Evolutionary conservation across 768 basidiomycete genomes (phyloP).

Genomic region (Naganishia kalamii): DNA sequence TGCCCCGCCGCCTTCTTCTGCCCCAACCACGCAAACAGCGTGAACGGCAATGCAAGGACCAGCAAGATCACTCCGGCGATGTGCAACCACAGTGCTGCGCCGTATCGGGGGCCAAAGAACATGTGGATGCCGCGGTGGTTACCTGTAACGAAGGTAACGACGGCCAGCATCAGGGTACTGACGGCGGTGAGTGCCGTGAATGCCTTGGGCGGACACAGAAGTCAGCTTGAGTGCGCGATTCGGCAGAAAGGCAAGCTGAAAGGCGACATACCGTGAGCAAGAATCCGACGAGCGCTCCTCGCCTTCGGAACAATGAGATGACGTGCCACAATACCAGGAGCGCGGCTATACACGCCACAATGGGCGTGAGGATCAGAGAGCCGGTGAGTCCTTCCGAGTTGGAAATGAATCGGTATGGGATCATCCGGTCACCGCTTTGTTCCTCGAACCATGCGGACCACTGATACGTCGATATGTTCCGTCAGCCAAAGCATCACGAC

Average conservation of each 20-base stretch:
- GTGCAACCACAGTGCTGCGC: conserved; percentile 36
- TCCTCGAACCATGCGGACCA: no score
- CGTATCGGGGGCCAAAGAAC: conserved; percentile 30
- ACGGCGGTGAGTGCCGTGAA: background rate
- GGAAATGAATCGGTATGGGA: no score
- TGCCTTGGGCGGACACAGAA: background rate
- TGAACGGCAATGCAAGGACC: conserved; percentile 30
- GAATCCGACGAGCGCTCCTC: conserved; percentile 27
- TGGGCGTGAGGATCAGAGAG: conserved; percentile 37
- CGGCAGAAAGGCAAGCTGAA: background rate
- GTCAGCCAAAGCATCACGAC: no score
- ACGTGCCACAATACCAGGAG: conserved; percentile 33
- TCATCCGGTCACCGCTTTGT: no score
- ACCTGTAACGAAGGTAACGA: conserved; percentile 33
- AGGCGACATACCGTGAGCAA: conserved; percentile 33
- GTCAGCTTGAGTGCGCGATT: background rate
- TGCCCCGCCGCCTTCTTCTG: conserved; percentile 16
- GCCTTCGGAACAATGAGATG: conserved; percentile 22
- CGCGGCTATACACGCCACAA: conserved; percentile 36
- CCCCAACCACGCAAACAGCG: conserved; percentile 35
- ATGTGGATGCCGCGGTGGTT: conserved; percentile 31
- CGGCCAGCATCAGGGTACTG: conserved; percentile 35
- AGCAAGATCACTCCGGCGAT: conserved; percentile 33
- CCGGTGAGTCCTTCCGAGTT: conserved; percentile 29
- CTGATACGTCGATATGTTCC: no score